A percentile compares a stretch with the other conserved stretches of the same genome.
Evolutionary conservation across 495 filamentous ascomycete genomes (phyloP).

Genomic region (Aspergillus egyptiacus): DNA sequence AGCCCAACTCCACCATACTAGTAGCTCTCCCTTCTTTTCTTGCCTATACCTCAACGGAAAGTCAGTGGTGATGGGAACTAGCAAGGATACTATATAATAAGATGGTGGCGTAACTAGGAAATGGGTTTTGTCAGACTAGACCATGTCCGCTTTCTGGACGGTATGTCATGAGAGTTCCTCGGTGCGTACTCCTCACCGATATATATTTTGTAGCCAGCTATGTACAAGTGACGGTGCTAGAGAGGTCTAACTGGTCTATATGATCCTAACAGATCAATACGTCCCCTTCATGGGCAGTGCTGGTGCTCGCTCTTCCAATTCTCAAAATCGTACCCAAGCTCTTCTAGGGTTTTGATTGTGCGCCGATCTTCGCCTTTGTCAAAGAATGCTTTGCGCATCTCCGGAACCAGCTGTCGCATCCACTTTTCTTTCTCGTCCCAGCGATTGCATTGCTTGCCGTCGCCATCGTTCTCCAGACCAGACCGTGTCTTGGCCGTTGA

Average conservation of each 20-base stretch:
- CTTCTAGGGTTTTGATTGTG: constrained; percentile 42
- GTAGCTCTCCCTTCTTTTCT: background rate
- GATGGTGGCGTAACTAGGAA: no score
- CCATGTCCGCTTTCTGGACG: no score
- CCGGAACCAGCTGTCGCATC: constrained; percentile 49
- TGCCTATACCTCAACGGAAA: no score
- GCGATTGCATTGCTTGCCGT: constrained; percentile 56
- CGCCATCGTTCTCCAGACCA: constrained; percentile 41
- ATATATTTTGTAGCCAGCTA: background rate
- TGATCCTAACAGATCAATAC: background rate
- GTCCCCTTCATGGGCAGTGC: constrained; percentile 4
- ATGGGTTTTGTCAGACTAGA: no score
- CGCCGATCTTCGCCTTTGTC: constrained; percentile 40
- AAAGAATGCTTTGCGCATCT: constrained; percentile 52
- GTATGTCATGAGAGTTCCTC: no score
- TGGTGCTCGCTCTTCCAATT: constrained; percentile 27
- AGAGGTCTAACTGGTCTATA: no score
- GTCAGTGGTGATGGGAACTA: no score
- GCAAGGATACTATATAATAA: no score
- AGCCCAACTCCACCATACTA: constrained; percentile 10
- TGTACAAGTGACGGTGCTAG: no score
- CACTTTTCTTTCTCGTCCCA: constrained; percentile 66
- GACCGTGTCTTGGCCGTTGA: constrained; percentile 32
- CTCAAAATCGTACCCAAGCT: constrained; percentile 57
- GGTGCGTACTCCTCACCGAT: no score